Percentiles rank a stretch among this genome's conserved stretches.
Conservation (phyloP, 306 rosid species). For the Cajanus cajan region DNA sequence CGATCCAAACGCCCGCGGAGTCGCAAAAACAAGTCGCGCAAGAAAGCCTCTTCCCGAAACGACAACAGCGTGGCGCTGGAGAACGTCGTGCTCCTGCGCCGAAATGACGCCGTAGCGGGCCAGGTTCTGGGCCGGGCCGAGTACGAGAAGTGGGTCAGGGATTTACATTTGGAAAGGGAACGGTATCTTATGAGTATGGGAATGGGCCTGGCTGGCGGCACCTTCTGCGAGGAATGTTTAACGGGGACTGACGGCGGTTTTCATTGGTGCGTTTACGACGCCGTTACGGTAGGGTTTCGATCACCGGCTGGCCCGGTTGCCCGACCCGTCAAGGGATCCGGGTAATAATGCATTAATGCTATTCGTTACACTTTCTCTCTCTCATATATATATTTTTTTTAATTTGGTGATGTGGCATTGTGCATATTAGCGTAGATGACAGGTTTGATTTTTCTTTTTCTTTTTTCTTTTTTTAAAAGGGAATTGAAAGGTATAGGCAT, state of each 20-base stretch:
- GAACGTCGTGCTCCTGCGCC: slow-evolving; percentile 52
- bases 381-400: background rate
- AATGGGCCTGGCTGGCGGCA: slow-evolving; percentile 20
- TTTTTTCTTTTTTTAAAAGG: background rate
- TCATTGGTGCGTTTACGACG: slow-evolving; percentile 66
- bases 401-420: background rate
- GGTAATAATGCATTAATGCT: background rate
- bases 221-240: slow-evolving; percentile 49
- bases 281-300: slow-evolving; percentile 55
- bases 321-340: slow-evolving; percentile 54
- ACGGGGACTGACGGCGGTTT: slow-evolving; percentile 47
- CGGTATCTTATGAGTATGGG: slow-evolving; percentile 43
- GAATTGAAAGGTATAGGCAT: background rate
- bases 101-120: slow-evolving; percentile 15
- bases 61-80: slow-evolving; percentile 32
- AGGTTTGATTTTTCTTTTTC: background rate
- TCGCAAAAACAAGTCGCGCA: slow-evolving; percentile 29
- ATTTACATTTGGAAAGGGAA: slow-evolving; percentile 41
- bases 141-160: slow-evolving; percentile 38
- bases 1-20: slow-evolving; percentile 42
- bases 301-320: slow-evolving; percentile 74
- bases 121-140: slow-evolving; percentile 39
- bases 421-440: background rate
- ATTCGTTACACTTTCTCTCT: background rate
- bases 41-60: background rate